These are phyloP conservation scores for Globisporangium polare DNA, from an alignment of 352 stramenopile genomes.

Conservation along the genomic window DNA sequence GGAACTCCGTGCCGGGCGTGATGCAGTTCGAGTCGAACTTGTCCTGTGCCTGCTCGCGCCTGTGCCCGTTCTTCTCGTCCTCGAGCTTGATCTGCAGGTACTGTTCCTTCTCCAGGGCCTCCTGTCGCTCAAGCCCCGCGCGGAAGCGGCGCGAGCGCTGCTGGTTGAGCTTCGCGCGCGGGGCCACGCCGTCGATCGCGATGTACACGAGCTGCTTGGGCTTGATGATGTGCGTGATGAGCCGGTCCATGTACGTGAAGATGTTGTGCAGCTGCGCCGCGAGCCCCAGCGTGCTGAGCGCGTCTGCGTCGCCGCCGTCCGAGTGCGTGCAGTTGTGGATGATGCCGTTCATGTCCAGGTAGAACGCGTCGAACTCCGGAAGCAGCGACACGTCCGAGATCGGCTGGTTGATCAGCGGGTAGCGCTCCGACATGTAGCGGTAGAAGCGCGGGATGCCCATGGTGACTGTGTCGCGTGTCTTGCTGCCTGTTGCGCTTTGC, in stretches of 20 bases:
- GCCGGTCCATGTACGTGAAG: slow-evolving; percentile 91
- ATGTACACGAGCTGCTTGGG: slow-evolving; percentile 97
- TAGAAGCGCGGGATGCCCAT: slow-evolving; percentile 95
- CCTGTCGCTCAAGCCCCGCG: slow-evolving; percentile 73
- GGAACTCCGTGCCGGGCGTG: slow-evolving; percentile 99
- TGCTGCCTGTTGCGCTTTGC: not conserved
- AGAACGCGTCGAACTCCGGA: slow-evolving; percentile 99
- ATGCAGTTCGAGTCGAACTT: slow-evolving; percentile 99
- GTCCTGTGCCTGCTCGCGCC: slow-evolving; percentile 25
- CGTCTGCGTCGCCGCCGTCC: slow-evolving; percentile 86
- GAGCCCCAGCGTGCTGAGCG: slow-evolving; percentile 89
- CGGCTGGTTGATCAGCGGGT: slow-evolving; percentile 99
- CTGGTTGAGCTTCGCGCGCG: slow-evolving; percentile 99
- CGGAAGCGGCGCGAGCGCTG: slow-evolving; percentile 96
- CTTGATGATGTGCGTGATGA: slow-evolving; percentile 97
- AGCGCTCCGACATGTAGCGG: slow-evolving; percentile 92
- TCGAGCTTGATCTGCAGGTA: slow-evolving; percentile 69
- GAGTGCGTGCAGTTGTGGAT: slow-evolving; percentile 99
- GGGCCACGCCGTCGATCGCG: slow-evolving; percentile 98
- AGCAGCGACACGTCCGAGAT: slow-evolving; percentile 96
- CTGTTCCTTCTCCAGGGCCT: slow-evolving; percentile 61
- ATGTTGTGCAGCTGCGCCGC: slow-evolving; percentile 93
- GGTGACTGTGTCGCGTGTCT: not conserved
- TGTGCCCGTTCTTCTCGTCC: slow-evolving; percentile 66
- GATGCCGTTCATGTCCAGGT: slow-evolving; percentile 99